Evolutionary conservation across 2,329 filamentous ascomycete genomes (phyloP).

Genomic region (Paecilomyces formosus): DNA sequence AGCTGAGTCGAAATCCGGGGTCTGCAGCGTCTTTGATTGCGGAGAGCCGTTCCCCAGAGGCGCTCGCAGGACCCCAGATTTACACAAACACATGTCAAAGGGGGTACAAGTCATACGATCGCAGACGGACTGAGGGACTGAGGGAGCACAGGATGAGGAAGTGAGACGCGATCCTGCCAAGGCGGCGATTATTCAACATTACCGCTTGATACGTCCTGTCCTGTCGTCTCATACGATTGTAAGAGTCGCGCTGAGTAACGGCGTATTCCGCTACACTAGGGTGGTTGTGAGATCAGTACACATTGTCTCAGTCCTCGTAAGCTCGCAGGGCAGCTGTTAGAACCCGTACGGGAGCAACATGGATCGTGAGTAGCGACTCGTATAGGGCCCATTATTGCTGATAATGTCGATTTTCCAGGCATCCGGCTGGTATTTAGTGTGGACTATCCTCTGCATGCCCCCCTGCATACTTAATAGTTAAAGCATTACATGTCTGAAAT

Average conservation of each 20-base stretch:
- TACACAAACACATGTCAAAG: neutral
- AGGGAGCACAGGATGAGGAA: too few species aligned
- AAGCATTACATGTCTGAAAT: neutral
- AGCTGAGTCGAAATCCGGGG: neutral
- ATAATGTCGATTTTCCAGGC: too few species aligned
- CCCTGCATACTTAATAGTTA: too few species aligned
- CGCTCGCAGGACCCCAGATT: neutral
- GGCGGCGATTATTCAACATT: neutral
- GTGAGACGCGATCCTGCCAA: neutral
- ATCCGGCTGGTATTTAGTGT: neutral
- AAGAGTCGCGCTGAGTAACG: neutral
- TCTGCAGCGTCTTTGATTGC: neutral
- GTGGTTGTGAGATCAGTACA: neutral
- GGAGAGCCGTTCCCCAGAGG: neutral
- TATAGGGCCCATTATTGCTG: too few species aligned
- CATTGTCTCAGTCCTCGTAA: neutral
- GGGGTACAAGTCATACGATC: neutral
- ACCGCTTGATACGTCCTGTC: neutral
- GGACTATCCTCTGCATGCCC: neutral
- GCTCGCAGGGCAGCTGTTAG: too few species aligned
- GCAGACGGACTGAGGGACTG: neutral
- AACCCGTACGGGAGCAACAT: too few species aligned
- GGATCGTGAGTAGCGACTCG: too few species aligned
- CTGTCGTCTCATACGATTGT: neutral
- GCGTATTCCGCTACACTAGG: neutral